phyloP scores from a whole-genome alignment of 2,329 filamentous ascomycete species.

The Cladosporium sp. region DNA sequence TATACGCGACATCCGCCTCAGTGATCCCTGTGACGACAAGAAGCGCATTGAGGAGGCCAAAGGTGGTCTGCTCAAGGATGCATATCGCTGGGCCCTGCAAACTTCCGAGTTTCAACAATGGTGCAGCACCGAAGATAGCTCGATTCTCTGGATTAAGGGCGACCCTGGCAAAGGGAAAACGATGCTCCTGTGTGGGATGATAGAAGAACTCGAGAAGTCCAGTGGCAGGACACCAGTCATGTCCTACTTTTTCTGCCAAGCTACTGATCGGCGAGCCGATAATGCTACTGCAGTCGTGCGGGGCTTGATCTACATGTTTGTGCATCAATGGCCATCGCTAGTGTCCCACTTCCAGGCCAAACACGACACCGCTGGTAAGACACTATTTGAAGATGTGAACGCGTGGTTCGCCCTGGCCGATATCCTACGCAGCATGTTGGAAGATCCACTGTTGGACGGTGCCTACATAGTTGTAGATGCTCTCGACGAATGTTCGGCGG shows the following conservation, averaged over 20 bases:
- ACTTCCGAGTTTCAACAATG: conserved; percentile 24
- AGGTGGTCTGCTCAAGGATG: conserved; percentile 15
- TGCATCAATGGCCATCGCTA: conserved; percentile 32
- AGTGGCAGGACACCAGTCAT: background rate
- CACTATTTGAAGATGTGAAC: conserved; percentile 39
- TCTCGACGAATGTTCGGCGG: conserved; percentile 42
- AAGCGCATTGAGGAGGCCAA: conserved; percentile 18
- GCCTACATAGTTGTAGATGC: conserved; percentile 44
- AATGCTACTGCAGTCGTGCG: conserved; percentile 39
- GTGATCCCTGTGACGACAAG: conserved; percentile 18
- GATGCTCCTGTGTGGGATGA: conserved; percentile 35
- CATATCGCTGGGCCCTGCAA: conserved; percentile 24
- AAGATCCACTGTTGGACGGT: conserved; percentile 27
- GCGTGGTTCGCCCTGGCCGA: conserved; percentile 34
- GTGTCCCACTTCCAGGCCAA: conserved; percentile 32
- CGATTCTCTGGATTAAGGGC: conserved; percentile 37
- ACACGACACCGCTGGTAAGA: conserved; percentile 33
- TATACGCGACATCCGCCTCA: conserved; percentile 16
- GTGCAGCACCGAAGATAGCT: conserved; percentile 20
- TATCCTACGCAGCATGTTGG: conserved; percentile 39
- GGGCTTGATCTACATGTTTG: conserved; percentile 42
- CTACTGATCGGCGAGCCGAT: conserved; percentile 24
- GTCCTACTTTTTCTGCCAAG: conserved; percentile 41
- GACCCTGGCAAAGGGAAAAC: conserved; percentile 29
- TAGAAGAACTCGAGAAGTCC: conserved; percentile 27